Base-by-base conservation (phyloP, 768 basidiomycete species). In the Serendipita sp. region DNA sequence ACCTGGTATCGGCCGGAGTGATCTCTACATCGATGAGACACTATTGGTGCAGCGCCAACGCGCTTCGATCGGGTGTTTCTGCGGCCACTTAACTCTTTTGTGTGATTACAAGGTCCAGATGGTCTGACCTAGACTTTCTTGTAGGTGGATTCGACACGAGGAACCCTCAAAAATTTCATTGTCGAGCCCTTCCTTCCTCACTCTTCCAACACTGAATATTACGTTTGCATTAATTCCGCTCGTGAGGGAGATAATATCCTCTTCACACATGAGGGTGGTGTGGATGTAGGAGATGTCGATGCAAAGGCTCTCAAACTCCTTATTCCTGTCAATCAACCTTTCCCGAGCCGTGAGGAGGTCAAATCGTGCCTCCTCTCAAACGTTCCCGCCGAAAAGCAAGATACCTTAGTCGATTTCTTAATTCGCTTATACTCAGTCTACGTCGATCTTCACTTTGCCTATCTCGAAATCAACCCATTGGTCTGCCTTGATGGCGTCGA, bases 401-500 rank as follows among this genome's bases (percentile, higher is more conserved):
- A 93, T 67, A 89, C 91, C 38, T 86, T 98, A 67, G 83, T 89
- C 71, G 94, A 98, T 78, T 99, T 97, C 78, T 80, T 99, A 72
- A 80, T 88, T 75, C 84, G 94, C 66, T 85, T 98, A 34, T 98
- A 99, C 83, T 86, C 86, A 68, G 92, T 97, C 71, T 98, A 98
- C 75, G 94, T 93, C 69, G 93, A 99, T 75, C 88, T 98, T 63
- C 96, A 99, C 81, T 99, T 97, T 73, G 92, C 96, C 23, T 98
- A 99, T 79, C 91, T 99, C 72, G 95, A 98, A 78, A 99, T 99
- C 77, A 99, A 98, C 82, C 96, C 96, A 47, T 84, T 99, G 64
- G 86, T 98, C 72, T 89, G 91, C 73, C 85, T 97, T 71, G 93
- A 96, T 73, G 85, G 81, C 65, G 85, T 82, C 68, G 77, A 80